Evolutionary conservation across 2,329 filamentous ascomycete genomes (phyloP).

Genomic region (Ustulina deusta): DNA sequence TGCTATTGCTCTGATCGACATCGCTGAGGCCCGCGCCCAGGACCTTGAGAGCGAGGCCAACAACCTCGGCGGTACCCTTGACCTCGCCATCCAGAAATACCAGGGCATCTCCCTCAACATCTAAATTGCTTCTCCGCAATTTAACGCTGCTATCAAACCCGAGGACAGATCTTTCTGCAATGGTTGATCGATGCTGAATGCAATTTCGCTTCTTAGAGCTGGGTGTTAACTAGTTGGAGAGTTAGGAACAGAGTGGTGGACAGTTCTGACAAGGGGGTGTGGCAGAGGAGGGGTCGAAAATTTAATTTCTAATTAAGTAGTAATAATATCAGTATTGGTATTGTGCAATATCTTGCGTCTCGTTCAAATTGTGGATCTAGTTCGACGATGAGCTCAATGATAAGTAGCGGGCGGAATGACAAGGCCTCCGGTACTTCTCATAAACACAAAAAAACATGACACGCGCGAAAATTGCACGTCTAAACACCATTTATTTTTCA

Average conservation of each 20-base stretch:
- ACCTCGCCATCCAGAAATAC: slow-evolving; percentile 31
- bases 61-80: slow-evolving; percentile 28
- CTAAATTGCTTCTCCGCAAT: slow-evolving; percentile 10
- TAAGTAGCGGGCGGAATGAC: not conserved
- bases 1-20: slow-evolving; percentile 25
- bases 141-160: not conserved
- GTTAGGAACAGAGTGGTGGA: not conserved
- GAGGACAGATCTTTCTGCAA: not conserved
- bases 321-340: slow-evolving; percentile 6
- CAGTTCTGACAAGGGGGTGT: not conserved
- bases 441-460: too few relatives aligned
- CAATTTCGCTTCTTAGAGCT: not conserved
- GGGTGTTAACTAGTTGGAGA: not conserved
- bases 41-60: slow-evolving; percentile 33
- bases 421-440: not conserved
- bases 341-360: not conserved
- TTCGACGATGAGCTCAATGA: not conserved
- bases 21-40: slow-evolving; percentile 3
- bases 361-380: not conserved
- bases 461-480: too few relatives aligned
- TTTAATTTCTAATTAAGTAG: slow-evolving; percentile 14
- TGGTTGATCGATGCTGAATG: not conserved
- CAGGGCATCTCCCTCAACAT: not conserved
- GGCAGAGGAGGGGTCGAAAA: not conserved
- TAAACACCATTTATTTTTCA: too few relatives aligned